Base-by-base conservation (phyloP, 2,329 filamentous ascomycete genomes). In the Pochonia chlamydosporia region DNA sequence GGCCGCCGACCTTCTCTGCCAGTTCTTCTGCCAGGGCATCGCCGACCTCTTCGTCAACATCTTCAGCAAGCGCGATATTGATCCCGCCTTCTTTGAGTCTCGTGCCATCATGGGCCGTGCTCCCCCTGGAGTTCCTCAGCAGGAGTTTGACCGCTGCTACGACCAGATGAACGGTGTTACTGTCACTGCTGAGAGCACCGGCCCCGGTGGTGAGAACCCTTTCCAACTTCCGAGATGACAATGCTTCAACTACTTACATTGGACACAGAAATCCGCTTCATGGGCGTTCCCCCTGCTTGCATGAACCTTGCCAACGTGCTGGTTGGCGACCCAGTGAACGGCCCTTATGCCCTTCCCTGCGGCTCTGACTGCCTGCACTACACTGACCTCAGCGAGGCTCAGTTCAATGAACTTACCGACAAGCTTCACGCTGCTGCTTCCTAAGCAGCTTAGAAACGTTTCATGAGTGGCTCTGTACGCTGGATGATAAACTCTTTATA, bases 401-500 rank as follows among this genome's bases (percentile, higher is more conserved):
- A 56, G 42, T 51, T 63, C 54, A 58, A 73, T 56, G 48, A 67
- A 21, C 37, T 40, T 21, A 13, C 24, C n/a, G 37, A 40, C 37
- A 40, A 40, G 37, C 37, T 40, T 14, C 16, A 40, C 37, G 37
- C 37, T 21, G 37, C 37, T 40, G 37, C 37, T n/a, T 4, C n/a
- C 16, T 40, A 40, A 43, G 40, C 14, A 25, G 28, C 20, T 30
- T 25, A 25, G 35, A 39, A 9, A 39, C 8, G 8, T 9, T n/a
- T n/a, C 9, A 39, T 39, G 35, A 21, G 16, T 18, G 9, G 16
- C 35, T 8, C 9, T 39, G n/a, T 21, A 18, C 9, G 9, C 9
- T n/a, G 23, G 7, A 40, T 31, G 28, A 31, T 14, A n/a, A n/a
- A n/a, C n/a, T n/a, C n/a, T n/a, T n/a, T n/a, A n/a, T n/a, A n/a